Conservation (phyloP, 495 filamentous ascomycete species). For the Ramalina intermedia region DNA sequence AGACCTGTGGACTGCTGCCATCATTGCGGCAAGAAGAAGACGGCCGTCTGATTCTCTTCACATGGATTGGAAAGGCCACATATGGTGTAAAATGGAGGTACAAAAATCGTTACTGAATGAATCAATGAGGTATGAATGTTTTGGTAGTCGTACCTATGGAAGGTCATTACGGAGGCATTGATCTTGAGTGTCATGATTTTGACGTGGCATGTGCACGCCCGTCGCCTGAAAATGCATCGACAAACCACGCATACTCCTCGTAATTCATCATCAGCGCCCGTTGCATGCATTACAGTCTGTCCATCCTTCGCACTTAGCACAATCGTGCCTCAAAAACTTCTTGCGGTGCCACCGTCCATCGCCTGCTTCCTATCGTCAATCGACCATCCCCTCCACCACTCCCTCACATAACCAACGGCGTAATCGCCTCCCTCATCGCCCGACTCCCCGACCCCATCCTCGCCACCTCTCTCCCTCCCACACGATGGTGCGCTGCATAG, state of each 20-base stretch:
- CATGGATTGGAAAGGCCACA: background rate
- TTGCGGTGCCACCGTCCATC: too few relatives aligned
- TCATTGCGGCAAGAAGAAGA: slow-evolving; percentile 9
- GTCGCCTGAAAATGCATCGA: background rate
- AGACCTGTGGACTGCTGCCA: slow-evolving; percentile 14
- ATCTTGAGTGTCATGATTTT: too few relatives aligned
- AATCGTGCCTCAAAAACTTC: too few relatives aligned
- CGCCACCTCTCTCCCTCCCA: background rate
- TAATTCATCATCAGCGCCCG: too few relatives aligned
- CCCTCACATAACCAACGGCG: background rate
- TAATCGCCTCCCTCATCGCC: background rate
- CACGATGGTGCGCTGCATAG: background rate
- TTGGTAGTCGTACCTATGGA: background rate
- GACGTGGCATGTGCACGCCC: background rate
- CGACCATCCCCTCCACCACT: background rate
- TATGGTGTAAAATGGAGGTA: background rate
- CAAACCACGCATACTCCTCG: too few relatives aligned
- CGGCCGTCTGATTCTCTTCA: background rate
- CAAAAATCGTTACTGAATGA: background rate
- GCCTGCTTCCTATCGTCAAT: too few relatives aligned
- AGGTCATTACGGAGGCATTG: background rate
- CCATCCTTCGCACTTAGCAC: too few relatives aligned
- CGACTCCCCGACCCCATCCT: background rate
- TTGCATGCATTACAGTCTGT: too few relatives aligned
- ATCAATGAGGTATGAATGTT: background rate